Evolutionary conservation across 805 yeast genomes (phyloP).

Genomic region (Naumovozyma dairenensis): DNA sequence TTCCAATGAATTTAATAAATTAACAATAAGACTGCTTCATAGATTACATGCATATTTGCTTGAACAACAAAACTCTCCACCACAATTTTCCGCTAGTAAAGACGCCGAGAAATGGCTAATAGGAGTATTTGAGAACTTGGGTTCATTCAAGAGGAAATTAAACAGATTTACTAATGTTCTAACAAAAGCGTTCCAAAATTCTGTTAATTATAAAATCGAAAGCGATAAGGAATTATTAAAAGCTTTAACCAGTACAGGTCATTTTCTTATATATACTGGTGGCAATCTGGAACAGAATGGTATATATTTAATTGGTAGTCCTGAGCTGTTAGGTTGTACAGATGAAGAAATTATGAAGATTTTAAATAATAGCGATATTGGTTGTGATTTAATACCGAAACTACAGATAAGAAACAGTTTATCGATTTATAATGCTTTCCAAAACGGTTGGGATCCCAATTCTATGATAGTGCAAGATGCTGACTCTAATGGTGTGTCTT

Average conservation of each 20-base stretch:
- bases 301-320: conserved; percentile 68
- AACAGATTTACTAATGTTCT: conserved; percentile 65
- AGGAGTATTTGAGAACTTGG: conserved; percentile 58
- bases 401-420: conserved; percentile 25
- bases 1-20: conserved; percentile 60
- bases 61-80: conserved; percentile 61
- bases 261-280: conserved; percentile 69
- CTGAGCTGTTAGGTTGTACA: conserved; percentile 30
- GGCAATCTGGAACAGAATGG: conserved; percentile 61
- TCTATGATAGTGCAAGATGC: conserved; percentile 24
- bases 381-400: conserved; percentile 37
- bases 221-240: conserved; percentile 45
- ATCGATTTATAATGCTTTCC: conserved; percentile 19
- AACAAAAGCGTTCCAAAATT: conserved; percentile 63
- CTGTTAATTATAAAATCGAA: conserved; percentile 49
- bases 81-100: conserved; percentile 29
- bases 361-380: conserved; percentile 38
- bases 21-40: conserved; percentile 59
- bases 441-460: conserved; percentile 16
- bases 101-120: conserved; percentile 57
- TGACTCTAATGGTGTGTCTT: conserved; percentile 20
- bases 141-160: conserved; percentile 70
- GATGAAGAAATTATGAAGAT: conserved; percentile 37
- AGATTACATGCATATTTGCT: conserved; percentile 62
- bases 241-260: conserved; percentile 52